Evolutionary conservation across 108 stramenopile species (phyloP).

Genomic region (Halocafeteria seosinensis): DNA sequence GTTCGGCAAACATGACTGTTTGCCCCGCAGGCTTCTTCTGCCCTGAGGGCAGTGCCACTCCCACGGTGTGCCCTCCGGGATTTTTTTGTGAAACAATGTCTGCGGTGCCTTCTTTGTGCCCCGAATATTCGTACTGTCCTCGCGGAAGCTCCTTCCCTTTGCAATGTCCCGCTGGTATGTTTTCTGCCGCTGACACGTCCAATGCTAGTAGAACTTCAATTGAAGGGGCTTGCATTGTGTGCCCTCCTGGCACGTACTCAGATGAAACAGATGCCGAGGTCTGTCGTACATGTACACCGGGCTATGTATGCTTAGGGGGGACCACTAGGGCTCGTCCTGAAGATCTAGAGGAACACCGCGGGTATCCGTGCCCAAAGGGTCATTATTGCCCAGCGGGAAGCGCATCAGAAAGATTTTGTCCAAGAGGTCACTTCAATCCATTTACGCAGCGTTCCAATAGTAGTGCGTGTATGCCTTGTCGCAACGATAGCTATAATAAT

Average conservation of each 20-base stretch:
- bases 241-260: neutral
- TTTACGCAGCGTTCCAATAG: neutral
- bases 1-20: slow-evolving; percentile 15
- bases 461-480: slow-evolving; percentile 12
- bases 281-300: neutral
- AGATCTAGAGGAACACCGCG: neutral
- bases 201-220: neutral
- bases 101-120: slow-evolving; percentile 2
- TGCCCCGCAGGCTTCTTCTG: slow-evolving; percentile 29
- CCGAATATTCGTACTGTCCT: slow-evolving; percentile 5
- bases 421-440: slow-evolving; percentile 20
- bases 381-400: slow-evolving; percentile 28
- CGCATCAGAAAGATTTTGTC: slow-evolving; percentile 6
- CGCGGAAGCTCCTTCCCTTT: neutral
- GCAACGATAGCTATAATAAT: slow-evolving; percentile 14
- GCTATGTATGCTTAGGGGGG: neutral
- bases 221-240: neutral
- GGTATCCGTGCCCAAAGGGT: slow-evolving; percentile 7
- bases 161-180: neutral
- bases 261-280: neutral
- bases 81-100: slow-evolving; percentile 4
- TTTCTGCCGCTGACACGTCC: neutral
- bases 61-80: neutral
- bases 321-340: neutral
- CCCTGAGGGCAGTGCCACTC: neutral